Base-by-base conservation (phyloP, 148 eudicot genomes). In the Arbutus unedo region DNA sequence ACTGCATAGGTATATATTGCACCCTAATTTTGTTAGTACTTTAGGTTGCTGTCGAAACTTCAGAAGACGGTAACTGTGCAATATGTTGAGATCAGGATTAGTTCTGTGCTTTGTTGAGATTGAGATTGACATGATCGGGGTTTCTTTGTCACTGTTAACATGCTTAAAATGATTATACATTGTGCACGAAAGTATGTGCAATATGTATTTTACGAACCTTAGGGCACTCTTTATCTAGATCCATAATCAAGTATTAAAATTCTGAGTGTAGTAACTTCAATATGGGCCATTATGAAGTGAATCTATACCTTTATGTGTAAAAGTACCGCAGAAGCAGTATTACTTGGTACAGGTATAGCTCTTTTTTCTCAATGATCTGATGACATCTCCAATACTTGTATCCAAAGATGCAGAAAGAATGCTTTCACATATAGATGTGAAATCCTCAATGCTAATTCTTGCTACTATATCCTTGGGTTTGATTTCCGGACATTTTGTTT, bases 361-460 rank as follows among this genome's bases (percentile, higher is more conserved):
- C 38, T 0, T 64, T 5, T 79, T 66, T 79, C 74, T 25, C 38
- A 45, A 45, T 79, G 45, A 60, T 14, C n/a, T 8, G 55, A 79
- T 11, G 41, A 79, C 23, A 14, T 6, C 21, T 16, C 16, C 13
- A 2, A 0, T n/a, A 41, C 15, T 47, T 2, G 57, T 38, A 50
- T 51, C 18, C 6, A 43, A 50, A 74, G 11, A 5, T 51, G 3
- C 5, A 1, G 8, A n/a, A 49, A 76, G 8, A 50, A 38, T 23
- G 23, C 44, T 57, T 56, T 19, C 38, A 25, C 64, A 31, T 77
- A 10, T 68, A 23, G 11, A 18, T 67, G 53, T 66, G 43, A 62
- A 78, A 56, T 78, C 57, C 62, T 68, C 15, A 66, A 78, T 70
- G 50, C 43, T 44, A 67, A 71, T 48, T 83, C 82, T 79, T 56